Conservation (phyloP, 2,329 filamentous ascomycete species). For the Teratosphaeria destructans region DNA sequence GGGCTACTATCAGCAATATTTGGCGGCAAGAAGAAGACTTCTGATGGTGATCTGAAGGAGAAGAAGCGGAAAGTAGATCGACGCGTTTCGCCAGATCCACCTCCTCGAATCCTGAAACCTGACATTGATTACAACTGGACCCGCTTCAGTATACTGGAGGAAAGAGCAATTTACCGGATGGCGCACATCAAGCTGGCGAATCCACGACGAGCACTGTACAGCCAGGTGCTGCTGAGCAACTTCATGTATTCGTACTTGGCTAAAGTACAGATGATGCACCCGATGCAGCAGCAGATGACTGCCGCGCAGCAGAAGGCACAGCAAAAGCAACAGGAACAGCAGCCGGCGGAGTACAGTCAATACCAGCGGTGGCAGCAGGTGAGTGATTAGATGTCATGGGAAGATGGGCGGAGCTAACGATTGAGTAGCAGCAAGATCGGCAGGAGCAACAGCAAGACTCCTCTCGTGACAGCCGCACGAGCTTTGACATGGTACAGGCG, state of each 20-base stretch:
- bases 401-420: background rate
- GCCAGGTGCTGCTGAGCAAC: slow-evolving; percentile 92
- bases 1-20: slow-evolving; percentile 92
- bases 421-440: slow-evolving; percentile 21
- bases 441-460: slow-evolving; percentile 9
- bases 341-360: slow-evolving; percentile 25
- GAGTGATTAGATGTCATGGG: slow-evolving; percentile 4
- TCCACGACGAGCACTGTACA: slow-evolving; percentile 79
- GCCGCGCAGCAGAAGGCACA: slow-evolving; percentile 43
- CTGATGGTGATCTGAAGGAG: slow-evolving; percentile 58
- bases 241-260: slow-evolving; percentile 99
- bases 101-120: slow-evolving; percentile 60
- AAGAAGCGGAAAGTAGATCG: slow-evolving; percentile 65
- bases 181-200: slow-evolving; percentile 99
- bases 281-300: slow-evolving; percentile 88
- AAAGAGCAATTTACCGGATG: slow-evolving; percentile 96
- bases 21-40: slow-evolving; percentile 61
- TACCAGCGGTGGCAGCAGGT: slow-evolving; percentile 30
- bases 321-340: slow-evolving; percentile 20
- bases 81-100: slow-evolving; percentile 71
- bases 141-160: slow-evolving; percentile 86
- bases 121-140: slow-evolving; percentile 97
- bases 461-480: slow-evolving; percentile 1
- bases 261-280: slow-evolving; percentile 90
- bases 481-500: slow-evolving; percentile 3